Base-by-base conservation (phyloP, 1,139 yeast species). In the Taphrina pruni region DNA sequence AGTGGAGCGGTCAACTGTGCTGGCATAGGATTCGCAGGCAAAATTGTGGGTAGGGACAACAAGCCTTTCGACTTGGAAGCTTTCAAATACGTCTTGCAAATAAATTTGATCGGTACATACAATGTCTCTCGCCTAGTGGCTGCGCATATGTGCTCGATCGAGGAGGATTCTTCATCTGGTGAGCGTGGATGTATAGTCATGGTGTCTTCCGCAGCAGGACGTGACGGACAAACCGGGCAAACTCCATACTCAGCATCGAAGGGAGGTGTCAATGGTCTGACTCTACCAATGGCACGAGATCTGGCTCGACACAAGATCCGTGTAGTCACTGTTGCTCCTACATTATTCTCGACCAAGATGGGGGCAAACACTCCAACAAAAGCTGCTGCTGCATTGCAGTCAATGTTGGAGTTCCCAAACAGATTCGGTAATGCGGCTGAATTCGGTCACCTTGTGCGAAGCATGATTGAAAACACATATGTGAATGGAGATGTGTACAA, bases 271-370 rank as follows among this genome's bases (percentile, higher is more conserved):
- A 72, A 79, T 64, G 79, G 80, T 71, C 76, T 80, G 73, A 74
- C 91, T 54, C 87, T 88, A 74, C 88, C 87, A 69, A 84, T 88
- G 67, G 92, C 93, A 14, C 84, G 90, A 48, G 77, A 81, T 73
- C 87, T 87, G 75, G 91, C 92, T 57, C 89, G 86, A 76, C 81
- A 83, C 56, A 83, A 88, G 69, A 83, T 88, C 81, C 83, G 87
- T 74, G 72, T 66, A 3, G 66, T 66, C 52, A 62, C 71, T 8
- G 26, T 72, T 52, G 73, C 73, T 14, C 72, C 73, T 11, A 65
- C 66, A 12, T 66, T 72, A n/a, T 72, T 72, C 51, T 69, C 69
- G 14, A 72, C 73, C 35, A 69, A 69, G 32, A 72, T 72, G 72
- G 45, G 70, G 38, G 52, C 45, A 9, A 26, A 41, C 21, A 55